Percentiles rank a stretch among this genome's conserved stretches.
These are phyloP conservation scores for Geotrichum restrictum DNA, from an alignment of 1,139 yeast species.

Conservation along the genomic window DNA sequence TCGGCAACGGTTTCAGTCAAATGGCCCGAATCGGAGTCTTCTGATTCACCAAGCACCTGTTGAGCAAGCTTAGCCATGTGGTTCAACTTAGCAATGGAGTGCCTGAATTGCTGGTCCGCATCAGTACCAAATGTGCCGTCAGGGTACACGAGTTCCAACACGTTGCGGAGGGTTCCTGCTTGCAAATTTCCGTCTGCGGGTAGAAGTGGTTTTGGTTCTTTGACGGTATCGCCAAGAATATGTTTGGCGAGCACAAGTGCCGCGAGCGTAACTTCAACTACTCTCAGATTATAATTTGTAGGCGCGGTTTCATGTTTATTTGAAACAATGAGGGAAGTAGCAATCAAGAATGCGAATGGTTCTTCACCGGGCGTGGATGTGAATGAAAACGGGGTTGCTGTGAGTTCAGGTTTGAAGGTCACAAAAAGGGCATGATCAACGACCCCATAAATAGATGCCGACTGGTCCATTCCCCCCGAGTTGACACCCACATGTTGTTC, in stretches of 20 bases:
- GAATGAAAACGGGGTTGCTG: constrained; percentile 56
- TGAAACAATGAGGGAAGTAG: constrained; percentile 60
- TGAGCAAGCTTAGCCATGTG: constrained; percentile 47
- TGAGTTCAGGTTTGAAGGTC: constrained; percentile 57
- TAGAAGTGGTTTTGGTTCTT: constrained; percentile 28
- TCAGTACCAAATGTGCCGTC: constrained; percentile 15
- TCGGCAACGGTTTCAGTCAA: constrained; percentile 50
- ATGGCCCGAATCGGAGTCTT: constrained; percentile 41
- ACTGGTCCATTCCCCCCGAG: constrained; percentile 77
- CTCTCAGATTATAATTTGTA: constrained; percentile 58
- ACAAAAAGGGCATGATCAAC: constrained; percentile 56
- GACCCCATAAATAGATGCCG: constrained; percentile 69
- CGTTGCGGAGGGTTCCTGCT: constrained; percentile 64
- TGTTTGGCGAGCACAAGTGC: constrained; percentile 41
- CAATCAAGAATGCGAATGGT: constrained; percentile 54
- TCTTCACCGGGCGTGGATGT: constrained; percentile 31
- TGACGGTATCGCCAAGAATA: constrained; percentile 37
- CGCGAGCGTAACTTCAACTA: constrained; percentile 22
- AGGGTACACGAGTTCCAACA: constrained; percentile 45
- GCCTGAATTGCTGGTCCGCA: not conserved
- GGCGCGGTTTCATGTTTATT: constrained; percentile 72
- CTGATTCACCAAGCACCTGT: constrained; percentile 23
- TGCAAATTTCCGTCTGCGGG: constrained; percentile 53
- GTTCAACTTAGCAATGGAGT: constrained; percentile 35
- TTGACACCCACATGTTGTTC: constrained; percentile 74